Evolutionary conservation across 768 basidiomycete genomes (phyloP).

Genomic region (Collybiopsis luxurians): DNA sequence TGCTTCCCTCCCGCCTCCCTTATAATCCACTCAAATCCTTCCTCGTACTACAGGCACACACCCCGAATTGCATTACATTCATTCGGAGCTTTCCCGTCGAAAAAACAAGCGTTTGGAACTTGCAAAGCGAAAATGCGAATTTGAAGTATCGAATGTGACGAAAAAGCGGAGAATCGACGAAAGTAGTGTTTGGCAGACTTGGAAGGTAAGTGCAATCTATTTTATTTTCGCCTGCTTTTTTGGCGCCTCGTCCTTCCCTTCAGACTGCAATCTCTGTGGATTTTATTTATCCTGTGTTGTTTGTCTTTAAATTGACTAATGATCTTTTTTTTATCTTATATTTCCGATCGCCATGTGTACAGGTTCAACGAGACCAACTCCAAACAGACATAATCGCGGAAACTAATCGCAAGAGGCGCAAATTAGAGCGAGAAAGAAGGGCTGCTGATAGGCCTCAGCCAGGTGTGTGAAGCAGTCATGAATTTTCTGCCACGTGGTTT

Average conservation of each 20-base stretch:
- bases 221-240: constrained; percentile 4
- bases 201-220: constrained; percentile 60
- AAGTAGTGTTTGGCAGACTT: constrained; percentile 82
- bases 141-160: constrained; percentile 60
- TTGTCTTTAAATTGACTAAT: no score
- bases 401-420: constrained; percentile 80
- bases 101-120: constrained; percentile 81
- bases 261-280: no score
- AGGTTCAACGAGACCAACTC: constrained; percentile 76
- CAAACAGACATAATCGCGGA: constrained; percentile 89
- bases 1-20: not conserved
- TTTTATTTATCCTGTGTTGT: no score
- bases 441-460: constrained; percentile 73
- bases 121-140: constrained; percentile 68
- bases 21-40: constrained; percentile 1
- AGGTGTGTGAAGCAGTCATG: constrained; percentile 52
- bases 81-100: constrained; percentile 73
- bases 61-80: constrained; percentile 82
- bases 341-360: constrained; percentile 7
- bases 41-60: constrained; percentile 58
- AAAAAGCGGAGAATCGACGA: constrained; percentile 71
- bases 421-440: constrained; percentile 83
- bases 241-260: not conserved
- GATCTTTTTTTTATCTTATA: no score
- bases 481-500: constrained; percentile 2